A percentile compares a stretch with the other conserved stretches of the same genome.
Conservation (phyloP, 1,284 basidiomycete genomes). For the Apiotrichum siamense region DNA sequence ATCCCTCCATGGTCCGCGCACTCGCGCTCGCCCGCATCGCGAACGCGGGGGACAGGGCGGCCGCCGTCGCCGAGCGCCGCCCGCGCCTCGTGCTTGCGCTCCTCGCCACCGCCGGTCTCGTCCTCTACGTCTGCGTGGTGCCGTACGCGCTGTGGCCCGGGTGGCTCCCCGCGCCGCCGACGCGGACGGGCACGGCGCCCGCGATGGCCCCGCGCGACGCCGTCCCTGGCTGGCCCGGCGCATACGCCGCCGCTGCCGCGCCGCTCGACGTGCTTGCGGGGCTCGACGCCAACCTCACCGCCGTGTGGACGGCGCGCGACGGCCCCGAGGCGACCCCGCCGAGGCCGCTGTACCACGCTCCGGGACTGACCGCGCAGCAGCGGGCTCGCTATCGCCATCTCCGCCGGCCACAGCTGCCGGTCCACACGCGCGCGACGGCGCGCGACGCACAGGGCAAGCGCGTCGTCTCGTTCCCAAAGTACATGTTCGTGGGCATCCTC, state of each 20-base stretch:
- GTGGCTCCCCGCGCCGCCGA: neutral
- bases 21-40: no score
- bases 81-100: no score
- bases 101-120: no score
- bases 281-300: slow-evolving; percentile 12
- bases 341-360: slow-evolving; percentile 27
- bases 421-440: neutral
- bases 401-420: slow-evolving; percentile 3
- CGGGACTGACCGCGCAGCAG: slow-evolving; percentile 31
- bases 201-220: neutral
- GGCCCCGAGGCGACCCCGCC: slow-evolving; percentile 2
- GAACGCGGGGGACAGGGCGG: no score
- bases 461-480: slow-evolving; percentile 23
- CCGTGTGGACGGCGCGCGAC: slow-evolving; percentile 12
- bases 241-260: neutral
- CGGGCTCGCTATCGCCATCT: slow-evolving; percentile 33
- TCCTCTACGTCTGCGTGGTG: no score
- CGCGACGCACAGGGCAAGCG: neutral
- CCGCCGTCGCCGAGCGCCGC: no score
- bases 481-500: slow-evolving; percentile 39
- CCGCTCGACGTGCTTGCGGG: slow-evolving; percentile 5
- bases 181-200: no score
- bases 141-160: slow-evolving; percentile 1
- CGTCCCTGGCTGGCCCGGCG: neutral
- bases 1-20: no score